A percentile compares a stretch with the other conserved stretches of the same genome.
phyloP scores from a whole-genome alignment of 306 rosid species.

The Psophocarpus tetragonolobus region DNA sequence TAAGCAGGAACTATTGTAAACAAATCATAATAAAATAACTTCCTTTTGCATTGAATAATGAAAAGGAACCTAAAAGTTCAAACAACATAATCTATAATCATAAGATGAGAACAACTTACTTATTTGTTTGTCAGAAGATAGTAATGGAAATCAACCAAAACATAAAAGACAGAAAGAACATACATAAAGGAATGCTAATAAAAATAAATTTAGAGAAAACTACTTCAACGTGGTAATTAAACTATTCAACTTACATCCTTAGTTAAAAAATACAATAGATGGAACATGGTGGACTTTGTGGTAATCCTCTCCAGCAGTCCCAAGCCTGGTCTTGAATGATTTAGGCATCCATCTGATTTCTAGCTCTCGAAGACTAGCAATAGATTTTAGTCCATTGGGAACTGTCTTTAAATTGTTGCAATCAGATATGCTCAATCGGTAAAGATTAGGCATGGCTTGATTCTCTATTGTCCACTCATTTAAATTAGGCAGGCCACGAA shows the following conservation, averaged over 20 bases:
- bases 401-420: slow-evolving; percentile 37
- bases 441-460: slow-evolving; percentile 42
- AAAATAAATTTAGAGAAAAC: neutral
- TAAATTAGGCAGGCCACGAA: slow-evolving; percentile 28
- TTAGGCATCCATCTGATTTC: slow-evolving; percentile 45
- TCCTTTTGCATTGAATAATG: neutral
- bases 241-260: neutral
- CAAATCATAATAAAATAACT: neutral
- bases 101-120: neutral
- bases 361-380: slow-evolving; percentile 37
- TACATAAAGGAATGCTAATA: neutral
- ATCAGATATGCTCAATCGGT: slow-evolving; percentile 26
- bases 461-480: slow-evolving; percentile 54
- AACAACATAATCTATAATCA: neutral
- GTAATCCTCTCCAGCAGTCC: slow-evolving; percentile 45
- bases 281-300: slow-evolving; percentile 56
- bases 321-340: slow-evolving; percentile 42
- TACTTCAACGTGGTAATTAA: neutral
- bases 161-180: neutral
- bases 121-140: neutral
- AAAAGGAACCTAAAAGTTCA: neutral
- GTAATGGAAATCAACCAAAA: neutral
- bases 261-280: slow-evolving; percentile 33
- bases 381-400: slow-evolving; percentile 54
- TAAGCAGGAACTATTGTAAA: neutral